Conservation (phyloP, 495 filamentous ascomycete genomes). For the Aspergillus sclerotioniger region DNA sequence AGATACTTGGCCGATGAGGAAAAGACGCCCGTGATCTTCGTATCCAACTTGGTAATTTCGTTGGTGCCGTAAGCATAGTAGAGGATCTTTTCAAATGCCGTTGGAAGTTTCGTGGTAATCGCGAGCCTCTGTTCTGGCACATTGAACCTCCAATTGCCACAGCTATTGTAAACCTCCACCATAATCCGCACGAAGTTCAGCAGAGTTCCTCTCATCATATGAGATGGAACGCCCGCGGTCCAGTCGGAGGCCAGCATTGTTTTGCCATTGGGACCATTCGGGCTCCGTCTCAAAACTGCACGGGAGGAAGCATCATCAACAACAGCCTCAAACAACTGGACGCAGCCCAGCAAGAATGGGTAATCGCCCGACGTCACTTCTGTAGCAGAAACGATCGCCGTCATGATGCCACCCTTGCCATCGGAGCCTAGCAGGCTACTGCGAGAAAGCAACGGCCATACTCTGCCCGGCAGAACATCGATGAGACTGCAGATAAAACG, state of each 20-base stretch:
- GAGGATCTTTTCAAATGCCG: constrained; percentile 68
- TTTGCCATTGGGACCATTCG: constrained; percentile 49
- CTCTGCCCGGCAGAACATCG: constrained; percentile 68
- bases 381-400: constrained; percentile 66
- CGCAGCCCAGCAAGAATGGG: constrained; percentile 69
- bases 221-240: constrained; percentile 72
- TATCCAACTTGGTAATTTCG: constrained; percentile 46
- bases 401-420: constrained; percentile 69
- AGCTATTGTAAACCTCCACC: constrained; percentile 80
- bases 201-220: constrained; percentile 69
- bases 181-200: constrained; percentile 67
- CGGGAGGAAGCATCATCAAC: constrained; percentile 73
- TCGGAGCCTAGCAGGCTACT: constrained; percentile 72
- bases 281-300: constrained; percentile 67
- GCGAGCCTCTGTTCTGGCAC: constrained; percentile 62
- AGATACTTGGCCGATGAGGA: constrained; percentile 70
- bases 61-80: constrained; percentile 72
- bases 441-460: constrained; percentile 85
- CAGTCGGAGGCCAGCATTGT: constrained; percentile 52
- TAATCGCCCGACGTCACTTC: constrained; percentile 76
- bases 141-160: constrained; percentile 76
- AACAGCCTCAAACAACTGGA: constrained; percentile 69
- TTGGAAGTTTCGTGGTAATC: constrained; percentile 58
- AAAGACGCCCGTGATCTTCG: constrained; percentile 63
- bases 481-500: constrained; percentile 74